Base-by-base conservation (phyloP, 495 filamentous ascomycete genomes). In the Peziza echinospora region DNA sequence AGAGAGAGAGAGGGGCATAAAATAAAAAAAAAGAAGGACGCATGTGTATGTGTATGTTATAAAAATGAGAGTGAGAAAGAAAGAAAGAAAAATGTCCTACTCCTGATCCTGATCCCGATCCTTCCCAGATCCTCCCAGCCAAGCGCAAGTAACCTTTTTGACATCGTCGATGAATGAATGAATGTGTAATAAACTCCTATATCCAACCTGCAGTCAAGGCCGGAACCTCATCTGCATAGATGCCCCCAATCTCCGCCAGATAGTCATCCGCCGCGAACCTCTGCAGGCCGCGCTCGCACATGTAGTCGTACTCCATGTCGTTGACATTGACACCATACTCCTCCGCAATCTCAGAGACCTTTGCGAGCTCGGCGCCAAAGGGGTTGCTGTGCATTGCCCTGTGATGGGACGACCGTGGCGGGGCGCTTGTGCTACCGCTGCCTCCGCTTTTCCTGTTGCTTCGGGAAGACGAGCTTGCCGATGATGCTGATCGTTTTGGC, bases 241-340 rank as follows among this genome's bases (percentile, higher is more conserved):
- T 64, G 28, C 51, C 61, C 11, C 53, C 52, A 48, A 97, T 80
- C 63, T 93, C 89, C 46, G 63, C 64, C 46, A 86, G 63, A 61
- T 97, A 97, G 58, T 94, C 89, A 17, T 79, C 71, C 10, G 79
- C 82, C 10, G 68, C 67, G 60, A 86, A 85, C 56, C 77, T 82
- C 57, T 65, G 67, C 5, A 94, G 66, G 10, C 83, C 84, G 42
- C 70, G 72, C 23, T 67, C 64, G 39, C 67, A 54, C 52, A 89
- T 62, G 26, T 76, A 70, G 48, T 73, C 62, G 55, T 83, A 80
- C 55, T 89, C 84, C 22, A 77, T 72, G 42, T 82, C 75, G 56
- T 72, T 69, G 46, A 69, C 42, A 57, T 53, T 59, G 1, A 65
- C 69, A 13, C 81, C 80, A 48, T 82, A 83, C 57, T 93, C 85